phyloP scores from a whole-genome alignment of 306 rosid species.

The Vigna trinervia region DNA sequence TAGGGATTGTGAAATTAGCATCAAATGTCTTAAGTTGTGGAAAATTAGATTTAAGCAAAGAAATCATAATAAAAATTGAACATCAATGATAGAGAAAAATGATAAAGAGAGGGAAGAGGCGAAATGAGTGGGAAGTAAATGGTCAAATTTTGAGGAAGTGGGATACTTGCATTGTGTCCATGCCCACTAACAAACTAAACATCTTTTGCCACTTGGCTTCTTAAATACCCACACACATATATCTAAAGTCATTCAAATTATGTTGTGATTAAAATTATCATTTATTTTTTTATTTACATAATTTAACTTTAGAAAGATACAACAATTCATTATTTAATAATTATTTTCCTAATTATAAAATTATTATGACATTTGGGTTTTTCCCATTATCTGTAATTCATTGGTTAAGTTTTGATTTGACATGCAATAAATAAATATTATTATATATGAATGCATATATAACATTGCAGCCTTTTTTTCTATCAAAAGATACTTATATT shows the following conservation, averaged over 20 bases:
- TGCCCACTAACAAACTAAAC: conserved; percentile 8
- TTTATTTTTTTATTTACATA: neutral
- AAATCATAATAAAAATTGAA: conserved; percentile 36
- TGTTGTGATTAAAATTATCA: neutral
- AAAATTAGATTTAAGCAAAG: conserved; percentile 36
- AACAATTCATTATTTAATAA: neutral
- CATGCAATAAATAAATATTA: neutral
- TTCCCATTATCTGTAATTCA: too few relatives aligned
- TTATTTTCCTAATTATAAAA: neutral
- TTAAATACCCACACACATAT: neutral
- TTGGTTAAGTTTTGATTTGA: neutral
- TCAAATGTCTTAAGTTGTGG: conserved; percentile 4
- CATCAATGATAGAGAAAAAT: conserved; percentile 43
- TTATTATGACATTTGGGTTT: too few relatives aligned
- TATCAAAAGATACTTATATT: neutral
- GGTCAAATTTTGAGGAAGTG: conserved; percentile 48
- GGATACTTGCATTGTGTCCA: conserved; percentile 13
- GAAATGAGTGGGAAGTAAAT: conserved; percentile 68
- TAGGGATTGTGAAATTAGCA: conserved; percentile 36
- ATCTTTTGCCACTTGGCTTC: conserved; percentile 11
- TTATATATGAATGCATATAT: neutral
- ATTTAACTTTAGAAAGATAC: neutral
- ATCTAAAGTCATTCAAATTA: neutral
- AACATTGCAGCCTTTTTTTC: neutral
- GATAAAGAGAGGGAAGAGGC: conserved; percentile 45